Conservation (phyloP, 345 rosid species). For the Acer negundo region DNA sequence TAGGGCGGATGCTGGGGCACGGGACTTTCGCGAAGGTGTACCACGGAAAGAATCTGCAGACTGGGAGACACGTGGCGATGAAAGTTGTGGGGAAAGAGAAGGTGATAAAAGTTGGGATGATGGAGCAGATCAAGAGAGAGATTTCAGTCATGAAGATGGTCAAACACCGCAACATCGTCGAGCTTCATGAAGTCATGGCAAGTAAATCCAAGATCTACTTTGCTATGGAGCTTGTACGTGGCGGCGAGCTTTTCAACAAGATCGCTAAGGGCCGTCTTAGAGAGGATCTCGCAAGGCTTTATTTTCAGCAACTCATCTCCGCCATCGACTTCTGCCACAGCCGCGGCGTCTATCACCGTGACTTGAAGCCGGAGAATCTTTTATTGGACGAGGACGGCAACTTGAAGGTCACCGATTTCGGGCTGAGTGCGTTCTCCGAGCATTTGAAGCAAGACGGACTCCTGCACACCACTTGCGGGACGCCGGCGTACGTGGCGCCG, state of each 20-base stretch:
- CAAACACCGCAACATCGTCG: slow-evolving; percentile 77
- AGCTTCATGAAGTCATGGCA: slow-evolving; percentile 92
- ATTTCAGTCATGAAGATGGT: slow-evolving; percentile 97
- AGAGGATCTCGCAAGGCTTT: slow-evolving; percentile 74
- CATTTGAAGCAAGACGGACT: slow-evolving; percentile 79
- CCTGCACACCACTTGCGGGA: slow-evolving; percentile 85
- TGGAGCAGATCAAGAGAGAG: slow-evolving; percentile 86
- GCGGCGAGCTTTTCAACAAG: slow-evolving; percentile 81
- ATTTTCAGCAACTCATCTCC: slow-evolving; percentile 80
- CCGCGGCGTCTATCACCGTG: slow-evolving; percentile 91
- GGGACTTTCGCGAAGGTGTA: slow-evolving; percentile 93
- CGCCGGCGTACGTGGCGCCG: slow-evolving; percentile 92
- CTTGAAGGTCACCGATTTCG: slow-evolving; percentile 85
- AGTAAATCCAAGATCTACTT: slow-evolving; percentile 92
- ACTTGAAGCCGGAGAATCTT: slow-evolving; percentile 85
- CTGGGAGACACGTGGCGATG: slow-evolving; percentile 78
- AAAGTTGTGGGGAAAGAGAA: slow-evolving; percentile 90
- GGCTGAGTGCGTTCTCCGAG: slow-evolving; percentile 79
- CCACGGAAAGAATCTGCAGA: slow-evolving; percentile 57
- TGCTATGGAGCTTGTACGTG: slow-evolving; percentile 91
- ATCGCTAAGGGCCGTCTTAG: slow-evolving; percentile 65
- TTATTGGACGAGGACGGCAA: slow-evolving; percentile 76
- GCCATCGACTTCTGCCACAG: slow-evolving; percentile 93
- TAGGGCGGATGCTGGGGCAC: slow-evolving; percentile 81
- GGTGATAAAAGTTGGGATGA: slow-evolving; percentile 84